Evolutionary conservation across 2,329 filamentous ascomycete species (phyloP).

Genomic region (Scortechinia acanthostroma): DNA sequence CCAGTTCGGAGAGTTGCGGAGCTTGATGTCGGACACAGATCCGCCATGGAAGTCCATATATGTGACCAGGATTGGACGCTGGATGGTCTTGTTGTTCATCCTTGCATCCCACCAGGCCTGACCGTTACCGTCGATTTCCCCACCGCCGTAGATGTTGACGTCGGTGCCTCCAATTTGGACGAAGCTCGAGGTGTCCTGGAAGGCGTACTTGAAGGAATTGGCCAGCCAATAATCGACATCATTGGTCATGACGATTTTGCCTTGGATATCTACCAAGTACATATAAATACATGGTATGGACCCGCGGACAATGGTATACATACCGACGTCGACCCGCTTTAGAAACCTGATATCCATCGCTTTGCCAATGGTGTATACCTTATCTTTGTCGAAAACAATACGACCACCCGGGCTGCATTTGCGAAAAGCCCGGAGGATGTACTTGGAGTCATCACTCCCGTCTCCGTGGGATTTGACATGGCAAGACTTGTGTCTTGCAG

Average conservation of each 20-base stretch:
- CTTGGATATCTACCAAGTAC: no score
- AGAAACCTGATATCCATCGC: conserved; percentile 48
- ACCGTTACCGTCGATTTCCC: conserved; percentile 21
- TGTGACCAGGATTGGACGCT: conserved; percentile 45
- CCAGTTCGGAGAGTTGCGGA: conserved; percentile 49
- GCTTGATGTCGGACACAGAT: conserved; percentile 38
- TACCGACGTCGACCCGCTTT: conserved; percentile 45
- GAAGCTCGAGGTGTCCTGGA: conserved; percentile 49
- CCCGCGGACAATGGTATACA: no score
- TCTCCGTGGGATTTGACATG: no score
- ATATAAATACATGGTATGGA: no score
- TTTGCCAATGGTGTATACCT: conserved; percentile 45
- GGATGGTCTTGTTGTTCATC: conserved; percentile 36
- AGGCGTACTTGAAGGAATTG: conserved; percentile 43
- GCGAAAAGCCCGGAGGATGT: no score
- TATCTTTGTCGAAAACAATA: no score
- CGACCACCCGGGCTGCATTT: no score
- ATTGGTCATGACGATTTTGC: conserved; percentile 32
- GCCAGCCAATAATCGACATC: conserved; percentile 51
- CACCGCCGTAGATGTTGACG: conserved; percentile 50
- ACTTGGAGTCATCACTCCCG: no score
- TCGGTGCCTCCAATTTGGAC: conserved; percentile 49
- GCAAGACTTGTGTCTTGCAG: no score
- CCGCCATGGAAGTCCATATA: conserved; percentile 39
- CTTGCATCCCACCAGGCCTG: conserved; percentile 42